Conservation (phyloP, 2,329 filamentous ascomycete genomes). For the Penicillium thymicola region DNA sequence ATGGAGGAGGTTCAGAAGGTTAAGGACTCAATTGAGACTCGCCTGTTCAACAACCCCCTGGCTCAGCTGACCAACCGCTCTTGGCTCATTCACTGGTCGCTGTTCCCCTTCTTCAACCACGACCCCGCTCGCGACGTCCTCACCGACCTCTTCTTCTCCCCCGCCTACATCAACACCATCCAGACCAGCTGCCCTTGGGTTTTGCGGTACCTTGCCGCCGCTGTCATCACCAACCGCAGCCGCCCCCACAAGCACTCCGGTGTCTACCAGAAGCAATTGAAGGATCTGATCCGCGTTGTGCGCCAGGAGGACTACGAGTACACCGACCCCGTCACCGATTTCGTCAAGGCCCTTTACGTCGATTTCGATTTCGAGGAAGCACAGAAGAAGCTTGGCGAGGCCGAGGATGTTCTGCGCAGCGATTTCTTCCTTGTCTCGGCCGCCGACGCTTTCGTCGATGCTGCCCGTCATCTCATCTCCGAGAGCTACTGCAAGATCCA, state of each 20-base stretch:
- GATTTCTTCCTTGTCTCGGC: slow-evolving; percentile 93
- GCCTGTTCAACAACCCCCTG: slow-evolving; percentile 92
- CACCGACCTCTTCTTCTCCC: slow-evolving; percentile 95
- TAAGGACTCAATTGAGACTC: slow-evolving; percentile 87
- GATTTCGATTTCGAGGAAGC: slow-evolving; percentile 98
- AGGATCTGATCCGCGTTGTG: slow-evolving; percentile 93
- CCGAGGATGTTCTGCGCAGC: slow-evolving; percentile 83
- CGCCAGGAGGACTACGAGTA: slow-evolving; percentile 98
- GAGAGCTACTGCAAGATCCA: slow-evolving; percentile 99
- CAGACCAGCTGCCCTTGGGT: slow-evolving; percentile 98
- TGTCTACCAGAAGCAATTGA: slow-evolving; percentile 95
- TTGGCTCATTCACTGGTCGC: slow-evolving; percentile 96
- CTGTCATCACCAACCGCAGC: slow-evolving; percentile 89
- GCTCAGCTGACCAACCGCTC: slow-evolving; percentile 95
- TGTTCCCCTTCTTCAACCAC: slow-evolving; percentile 99
- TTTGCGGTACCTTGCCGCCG: slow-evolving; percentile 85
- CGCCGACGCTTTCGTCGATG: slow-evolving; percentile 86
- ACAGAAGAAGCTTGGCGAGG: slow-evolving; percentile 78
- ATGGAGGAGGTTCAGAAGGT: slow-evolving; percentile 89
- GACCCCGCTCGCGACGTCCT: slow-evolving; percentile 85
- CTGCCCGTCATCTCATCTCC: slow-evolving; percentile 92
- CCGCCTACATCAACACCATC: slow-evolving; percentile 98
- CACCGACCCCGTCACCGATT: slow-evolving; percentile 90
- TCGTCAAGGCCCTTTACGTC: slow-evolving; percentile 92
- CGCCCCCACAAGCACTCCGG: slow-evolving; percentile 73